Conservation (phyloP, 108 stramenopile genomes). For the Cyclotella distinguenda region DNA sequence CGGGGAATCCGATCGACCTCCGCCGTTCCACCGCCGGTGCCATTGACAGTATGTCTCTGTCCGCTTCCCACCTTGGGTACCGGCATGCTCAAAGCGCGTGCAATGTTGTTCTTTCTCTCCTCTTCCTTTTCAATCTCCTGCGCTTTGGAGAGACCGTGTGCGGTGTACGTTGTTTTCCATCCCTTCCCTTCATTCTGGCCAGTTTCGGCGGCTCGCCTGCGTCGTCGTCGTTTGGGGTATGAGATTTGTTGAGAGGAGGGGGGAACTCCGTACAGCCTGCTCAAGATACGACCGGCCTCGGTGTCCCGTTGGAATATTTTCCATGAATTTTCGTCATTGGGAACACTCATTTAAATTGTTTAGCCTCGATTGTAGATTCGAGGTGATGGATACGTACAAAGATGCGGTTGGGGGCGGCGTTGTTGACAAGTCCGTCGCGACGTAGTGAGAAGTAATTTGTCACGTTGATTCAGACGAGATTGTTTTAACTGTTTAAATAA, state of each 20-base stretch:
- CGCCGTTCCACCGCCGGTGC: background rate
- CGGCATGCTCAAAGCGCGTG: constrained; percentile 20
- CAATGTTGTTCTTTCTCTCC: constrained; percentile 23
- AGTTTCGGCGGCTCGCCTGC: background rate
- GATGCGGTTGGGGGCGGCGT: too few species aligned
- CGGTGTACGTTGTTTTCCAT: constrained; percentile 38
- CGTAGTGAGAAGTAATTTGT: too few species aligned
- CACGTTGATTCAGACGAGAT: too few species aligned
- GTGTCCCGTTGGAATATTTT: constrained; percentile 36
- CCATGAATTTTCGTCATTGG: constrained; percentile 20
- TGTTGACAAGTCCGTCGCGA: too few species aligned
- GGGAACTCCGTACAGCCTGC: constrained; percentile 34
- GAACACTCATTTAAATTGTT: background rate
- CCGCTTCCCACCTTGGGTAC: constrained; percentile 34
- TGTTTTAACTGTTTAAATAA: too few species aligned
- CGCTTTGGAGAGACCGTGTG: constrained; percentile 13
- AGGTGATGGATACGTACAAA: background rate
- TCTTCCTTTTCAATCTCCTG: constrained; percentile 22
- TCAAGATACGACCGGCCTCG: constrained; percentile 34
- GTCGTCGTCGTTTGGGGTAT: constrained; percentile 27
- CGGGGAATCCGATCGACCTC: constrained; percentile 31
- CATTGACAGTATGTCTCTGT: background rate
- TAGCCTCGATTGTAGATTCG: background rate
- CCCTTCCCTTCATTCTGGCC: background rate
- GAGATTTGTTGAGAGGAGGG: constrained; percentile 6